Evolutionary conservation across 2,329 filamentous ascomycete species (phyloP).

Genomic region (Aspergillus sp.): DNA sequence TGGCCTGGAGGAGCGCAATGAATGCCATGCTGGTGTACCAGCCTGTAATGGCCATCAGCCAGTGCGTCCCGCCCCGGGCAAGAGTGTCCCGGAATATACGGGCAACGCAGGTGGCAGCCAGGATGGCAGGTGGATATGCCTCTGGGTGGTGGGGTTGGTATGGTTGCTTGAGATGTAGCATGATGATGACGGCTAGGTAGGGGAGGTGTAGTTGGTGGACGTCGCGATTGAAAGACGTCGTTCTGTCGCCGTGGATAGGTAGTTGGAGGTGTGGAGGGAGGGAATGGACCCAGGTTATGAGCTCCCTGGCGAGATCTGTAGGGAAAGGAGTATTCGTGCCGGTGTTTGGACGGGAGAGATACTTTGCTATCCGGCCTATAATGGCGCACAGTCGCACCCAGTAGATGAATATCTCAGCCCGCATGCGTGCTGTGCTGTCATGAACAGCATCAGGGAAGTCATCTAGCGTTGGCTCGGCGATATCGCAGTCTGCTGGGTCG

Average conservation of each 20-base stretch:
- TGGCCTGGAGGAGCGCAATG: slow-evolving; percentile 42
- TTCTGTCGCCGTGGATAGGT: slow-evolving; percentile 27
- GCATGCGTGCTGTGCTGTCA: slow-evolving; percentile 12
- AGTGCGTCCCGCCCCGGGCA: slow-evolving; percentile 39
- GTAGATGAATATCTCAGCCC: slow-evolving; percentile 42
- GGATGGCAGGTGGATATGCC: slow-evolving; percentile 37
- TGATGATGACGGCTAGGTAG: slow-evolving; percentile 44
- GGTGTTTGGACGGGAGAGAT: slow-evolving; percentile 28
- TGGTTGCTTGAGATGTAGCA: slow-evolving; percentile 37
- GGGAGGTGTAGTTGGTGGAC: slow-evolving; percentile 46
- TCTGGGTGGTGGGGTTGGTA: slow-evolving; percentile 33
- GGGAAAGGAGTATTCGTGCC: slow-evolving; percentile 18
- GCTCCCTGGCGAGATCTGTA: slow-evolving; percentile 31
- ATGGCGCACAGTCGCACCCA: slow-evolving; percentile 45
- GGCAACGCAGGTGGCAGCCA: slow-evolving; percentile 42
- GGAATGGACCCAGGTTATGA: slow-evolving; percentile 37
- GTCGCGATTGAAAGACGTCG: slow-evolving; percentile 39
- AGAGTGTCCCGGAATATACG: slow-evolving; percentile 43
- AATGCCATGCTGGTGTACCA: slow-evolving; percentile 48
- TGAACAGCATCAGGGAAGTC: slow-evolving; percentile 40
- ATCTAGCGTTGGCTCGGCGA: slow-evolving; percentile 36
- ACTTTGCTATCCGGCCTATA: slow-evolving; percentile 43
- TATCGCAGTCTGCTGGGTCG: slow-evolving; percentile 43
- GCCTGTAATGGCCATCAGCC: slow-evolving; percentile 46
- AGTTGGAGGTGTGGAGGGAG: slow-evolving; percentile 36